Base-by-base conservation (phyloP, 163 green algal genomes). In the Coccomyxa subellipsoidea region DNA sequence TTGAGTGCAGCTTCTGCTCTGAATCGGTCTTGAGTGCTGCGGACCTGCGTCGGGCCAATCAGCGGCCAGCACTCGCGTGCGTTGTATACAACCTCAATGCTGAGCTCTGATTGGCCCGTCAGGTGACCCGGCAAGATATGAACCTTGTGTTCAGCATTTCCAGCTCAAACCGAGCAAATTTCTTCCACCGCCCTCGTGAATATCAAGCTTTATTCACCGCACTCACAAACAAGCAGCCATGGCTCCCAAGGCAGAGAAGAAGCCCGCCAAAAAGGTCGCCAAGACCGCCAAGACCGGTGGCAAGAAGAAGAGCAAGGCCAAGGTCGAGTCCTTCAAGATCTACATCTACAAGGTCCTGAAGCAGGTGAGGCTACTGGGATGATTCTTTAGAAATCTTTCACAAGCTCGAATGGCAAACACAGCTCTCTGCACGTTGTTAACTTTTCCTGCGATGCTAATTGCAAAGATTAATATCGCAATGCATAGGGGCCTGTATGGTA, bases 331-430 rank as follows among this genome's bases (percentile, higher is more conserved):
- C 80, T 89, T 85, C 83, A 89, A 89, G 83, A 89, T 89, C 38
- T 89, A 89, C 83, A 89, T 89, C 77, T 89, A 89, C 80, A 89
- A 89, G 85, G 85, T 87, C 38, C 38, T 69, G 37, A 47, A 39
- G 35, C 66, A 70, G n/a, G 53, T 37, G 32, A 23, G 10, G 39
- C 34, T 10, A 2, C 31, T 69, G 7, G n/a, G n/a, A n/a, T n/a
- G n/a, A n/a, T n/a, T n/a, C n/a, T n/a, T n/a, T n/a, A n/a, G n/a
- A n/a, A n/a, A 37, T 31, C 12, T 9, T 6, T 29, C n/a, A 18
- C 40, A 39, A 12, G 38, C 5, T 12, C 5, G 23, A 7, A 54
- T 2, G 5, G 9, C 54, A 0, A 31, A 53, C 10, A n/a, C 40
- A 31, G 38, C 32, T 31, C 29, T 0, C 23, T 79, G 36, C 32